Conservation (phyloP, 352 stramenopile genomes). For the Pythium plurisporium region DNA sequence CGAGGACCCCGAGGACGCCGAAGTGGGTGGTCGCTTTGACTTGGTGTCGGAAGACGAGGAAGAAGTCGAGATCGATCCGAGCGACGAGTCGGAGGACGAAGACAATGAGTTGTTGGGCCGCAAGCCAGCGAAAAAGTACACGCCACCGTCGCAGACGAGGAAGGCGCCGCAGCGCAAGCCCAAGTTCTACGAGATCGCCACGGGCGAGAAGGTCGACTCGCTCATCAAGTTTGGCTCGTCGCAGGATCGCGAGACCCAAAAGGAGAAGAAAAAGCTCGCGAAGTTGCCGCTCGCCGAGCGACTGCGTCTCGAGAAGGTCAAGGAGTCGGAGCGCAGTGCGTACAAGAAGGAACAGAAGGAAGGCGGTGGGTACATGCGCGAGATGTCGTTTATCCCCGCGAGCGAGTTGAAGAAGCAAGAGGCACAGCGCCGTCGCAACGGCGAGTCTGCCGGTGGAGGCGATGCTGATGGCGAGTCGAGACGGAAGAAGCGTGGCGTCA, state of each 20-base stretch:
- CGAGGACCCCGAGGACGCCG: conserved; percentile 41
- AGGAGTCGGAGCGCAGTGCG: conserved; percentile 68
- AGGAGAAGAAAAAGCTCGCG: conserved; percentile 71
- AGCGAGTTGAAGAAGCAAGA: conserved; percentile 57
- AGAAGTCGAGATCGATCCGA: conserved; percentile 47
- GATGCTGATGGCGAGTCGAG: conserved; percentile 16
- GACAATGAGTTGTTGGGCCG: conserved; percentile 31
- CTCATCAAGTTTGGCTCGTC: conserved; percentile 76
- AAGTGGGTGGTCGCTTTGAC: conserved; percentile 58
- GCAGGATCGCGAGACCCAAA: conserved; percentile 58
- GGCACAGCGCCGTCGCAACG: conserved; percentile 13
- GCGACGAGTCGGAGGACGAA: conserved; percentile 67
- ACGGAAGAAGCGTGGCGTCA: conserved; percentile 77
- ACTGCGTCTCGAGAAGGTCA: conserved; percentile 62
- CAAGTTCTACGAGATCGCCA: conserved; percentile 86
- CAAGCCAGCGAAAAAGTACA: conserved; percentile 15
- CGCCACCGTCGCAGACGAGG: neutral
- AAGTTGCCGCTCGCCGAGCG: conserved; percentile 80
- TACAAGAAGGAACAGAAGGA: conserved; percentile 83
- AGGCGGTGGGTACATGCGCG: conserved; percentile 71
- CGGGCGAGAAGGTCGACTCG: conserved; percentile 75
- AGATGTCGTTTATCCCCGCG: conserved; percentile 76
- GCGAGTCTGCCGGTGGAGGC: conserved; percentile 16
- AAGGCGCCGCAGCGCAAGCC: conserved; percentile 34
- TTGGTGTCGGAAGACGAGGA: conserved; percentile 64